Base-by-base conservation (phyloP, 306 rosid species). In the Bauhinia variegata region DNA sequence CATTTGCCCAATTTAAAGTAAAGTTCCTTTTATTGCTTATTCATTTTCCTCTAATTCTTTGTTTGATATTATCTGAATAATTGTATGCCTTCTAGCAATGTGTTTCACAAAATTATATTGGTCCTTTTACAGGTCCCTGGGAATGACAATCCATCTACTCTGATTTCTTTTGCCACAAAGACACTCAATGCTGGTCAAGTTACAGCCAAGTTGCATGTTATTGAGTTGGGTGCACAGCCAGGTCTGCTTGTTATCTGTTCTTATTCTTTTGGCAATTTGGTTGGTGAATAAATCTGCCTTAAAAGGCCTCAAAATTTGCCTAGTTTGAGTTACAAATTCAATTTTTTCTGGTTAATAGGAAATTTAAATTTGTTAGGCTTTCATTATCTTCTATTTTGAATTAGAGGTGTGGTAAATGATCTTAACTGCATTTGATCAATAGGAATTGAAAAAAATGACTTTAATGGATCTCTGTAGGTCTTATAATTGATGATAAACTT, bases 191-290 rank as follows among this genome's bases (percentile, higher is more conserved):
- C 99, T 60, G 99, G 99, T 65, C 99, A 93, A 74, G 76, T 93
- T 57, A 75, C 88, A 59, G 90, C 99, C 19, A 93, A 93, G 86
- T 75, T 93, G 48, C 99, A 93, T 82, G 85, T 93, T 54, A 93
- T 93, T 60, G 99, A 93, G 83, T 84, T 93, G 71, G 99, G 99
- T 75, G 99, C 99, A 66, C 99, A 88, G 89, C 95, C 97, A 86
- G 99, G 99, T 91, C 23, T 72, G 76, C 62, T 62, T 76, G 14
- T 11, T 8, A 16, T 70, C 33, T 9, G 33, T 60, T 51, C 46
- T 28, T 60, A 66, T 81, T 71, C 68, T 39, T 30, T 48, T 31
- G 48, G 56, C 8, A 52, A 18, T 7, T 53, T 54, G 62, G 42
- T 8, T 43, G 11, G 57, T 48, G 37, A 16, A 68, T 39, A 60